These are phyloP conservation scores for Globisporangium cystogenes DNA, from an alignment of 352 stramenopile genomes.

Conservation along the genomic window DNA sequence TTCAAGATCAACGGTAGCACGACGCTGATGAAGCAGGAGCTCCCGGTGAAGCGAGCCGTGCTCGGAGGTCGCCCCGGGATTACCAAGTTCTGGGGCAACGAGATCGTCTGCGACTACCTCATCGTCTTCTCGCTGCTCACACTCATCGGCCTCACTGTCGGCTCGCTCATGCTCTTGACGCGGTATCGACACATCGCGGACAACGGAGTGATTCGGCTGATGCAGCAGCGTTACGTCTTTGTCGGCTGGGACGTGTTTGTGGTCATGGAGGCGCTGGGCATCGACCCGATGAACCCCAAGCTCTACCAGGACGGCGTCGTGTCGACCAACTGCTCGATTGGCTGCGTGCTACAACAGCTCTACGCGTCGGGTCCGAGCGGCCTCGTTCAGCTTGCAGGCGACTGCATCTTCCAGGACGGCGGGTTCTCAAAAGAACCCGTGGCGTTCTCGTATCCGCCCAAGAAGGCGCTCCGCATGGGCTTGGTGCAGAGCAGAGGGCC, in stretches of 20 bases:
- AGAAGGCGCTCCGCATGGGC: slow-evolving; percentile 6
- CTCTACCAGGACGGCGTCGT: slow-evolving; percentile 15
- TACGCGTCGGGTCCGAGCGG: background rate
- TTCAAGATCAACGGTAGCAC: slow-evolving; percentile 25
- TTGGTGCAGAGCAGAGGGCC: slow-evolving; percentile 5
- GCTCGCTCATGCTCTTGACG: slow-evolving; percentile 25
- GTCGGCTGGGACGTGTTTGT: slow-evolving; percentile 42
- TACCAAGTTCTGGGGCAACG: slow-evolving; percentile 38
- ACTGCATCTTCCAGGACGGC: slow-evolving; percentile 9
- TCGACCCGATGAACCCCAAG: too few relatives aligned
- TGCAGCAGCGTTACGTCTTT: slow-evolving; percentile 45
- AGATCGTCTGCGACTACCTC: slow-evolving; percentile 49
- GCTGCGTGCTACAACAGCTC: background rate
- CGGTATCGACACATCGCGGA: slow-evolving; percentile 30
- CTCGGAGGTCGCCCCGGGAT: slow-evolving; percentile 27
- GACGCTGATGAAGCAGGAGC: slow-evolving; percentile 51
- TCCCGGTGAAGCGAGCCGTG: slow-evolving; percentile 17
- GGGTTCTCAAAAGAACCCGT: slow-evolving; percentile 9
- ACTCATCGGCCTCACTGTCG: slow-evolving; percentile 18
- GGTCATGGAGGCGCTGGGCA: slow-evolving; percentile 27
- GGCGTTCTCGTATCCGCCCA: slow-evolving; percentile 8
- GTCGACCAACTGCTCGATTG: background rate
- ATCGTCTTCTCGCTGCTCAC: slow-evolving; percentile 30
- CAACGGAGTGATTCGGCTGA: slow-evolving; percentile 35
- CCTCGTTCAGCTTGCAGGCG: slow-evolving; percentile 7